Percentiles rank a stretch among this genome's conserved stretches.
Conservation (phyloP, 768 basidiomycete genomes). For the Xerocomellus amylosporus region DNA sequence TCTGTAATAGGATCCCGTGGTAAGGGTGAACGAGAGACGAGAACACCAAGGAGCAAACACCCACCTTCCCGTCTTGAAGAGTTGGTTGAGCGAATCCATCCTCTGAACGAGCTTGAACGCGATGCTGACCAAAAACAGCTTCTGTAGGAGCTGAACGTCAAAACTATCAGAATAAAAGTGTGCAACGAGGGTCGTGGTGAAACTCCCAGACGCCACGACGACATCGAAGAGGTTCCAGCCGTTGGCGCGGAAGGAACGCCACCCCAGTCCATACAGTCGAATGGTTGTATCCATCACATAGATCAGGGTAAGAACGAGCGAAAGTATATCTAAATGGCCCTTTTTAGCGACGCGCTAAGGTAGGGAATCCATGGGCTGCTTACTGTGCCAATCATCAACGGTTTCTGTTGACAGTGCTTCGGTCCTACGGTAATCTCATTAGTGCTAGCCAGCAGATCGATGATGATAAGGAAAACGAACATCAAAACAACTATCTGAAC, state of each 20-base stretch:
- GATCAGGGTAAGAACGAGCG: conserved; percentile 66
- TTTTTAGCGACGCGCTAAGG: conserved; percentile 6
- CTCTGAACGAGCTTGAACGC: conserved; percentile 93
- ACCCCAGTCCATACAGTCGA: conserved; percentile 82
- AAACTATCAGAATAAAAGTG: conserved; percentile 52
- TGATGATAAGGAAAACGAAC: conserved; percentile 45
- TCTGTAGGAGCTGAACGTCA: conserved; percentile 66
- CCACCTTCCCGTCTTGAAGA: conserved; percentile 95
- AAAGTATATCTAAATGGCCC: conserved; percentile 60
- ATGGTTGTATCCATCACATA: conserved; percentile 77
- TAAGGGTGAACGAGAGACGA: not conserved
- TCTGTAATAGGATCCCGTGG: conserved; percentile 36
- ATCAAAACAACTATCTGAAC: conserved; percentile 81
- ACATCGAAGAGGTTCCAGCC: conserved; percentile 96
- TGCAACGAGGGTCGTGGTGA: conserved; percentile 77
- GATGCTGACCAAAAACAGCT: conserved; percentile 90
- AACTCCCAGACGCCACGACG: conserved; percentile 73
- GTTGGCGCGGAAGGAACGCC: conserved; percentile 78
- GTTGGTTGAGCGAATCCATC: conserved; percentile 82
- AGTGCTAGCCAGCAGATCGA: not conserved
- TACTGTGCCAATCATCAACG: conserved; percentile 60
- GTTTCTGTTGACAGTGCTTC: conserved; percentile 63
- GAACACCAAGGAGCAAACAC: conserved; percentile 29
- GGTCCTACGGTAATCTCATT: conserved; percentile 50
- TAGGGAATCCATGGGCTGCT: conserved; percentile 21